These are phyloP conservation scores for Nicotiana tabacum DNA, from an alignment of 257 asterid genomes.

Conservation along the genomic window DNA sequence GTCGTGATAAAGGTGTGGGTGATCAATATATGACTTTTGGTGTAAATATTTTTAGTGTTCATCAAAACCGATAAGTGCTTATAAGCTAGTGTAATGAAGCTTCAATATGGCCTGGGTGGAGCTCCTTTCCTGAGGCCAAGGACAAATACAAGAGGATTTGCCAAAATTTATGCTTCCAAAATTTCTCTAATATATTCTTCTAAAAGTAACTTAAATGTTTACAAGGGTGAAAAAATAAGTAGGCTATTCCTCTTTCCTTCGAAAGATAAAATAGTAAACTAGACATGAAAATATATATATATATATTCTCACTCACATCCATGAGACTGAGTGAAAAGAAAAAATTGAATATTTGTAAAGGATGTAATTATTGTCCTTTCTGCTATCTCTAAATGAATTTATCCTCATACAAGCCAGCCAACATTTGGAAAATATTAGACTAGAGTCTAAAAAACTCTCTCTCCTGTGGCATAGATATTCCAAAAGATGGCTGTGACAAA, in stretches of 20 bases:
- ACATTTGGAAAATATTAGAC: neutral
- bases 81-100: too few relatives aligned
- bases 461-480: slow-evolving; percentile 87
- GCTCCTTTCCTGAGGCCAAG: too few relatives aligned
- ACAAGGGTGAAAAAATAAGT: neutral
- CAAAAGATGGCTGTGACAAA: slow-evolving; percentile 70
- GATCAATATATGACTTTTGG: too few relatives aligned
- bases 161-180: neutral
- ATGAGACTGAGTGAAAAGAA: slow-evolving; percentile 5
- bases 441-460: slow-evolving; percentile 59
- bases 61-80: too few relatives aligned
- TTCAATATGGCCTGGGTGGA: too few relatives aligned
- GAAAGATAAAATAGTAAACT: neutral
- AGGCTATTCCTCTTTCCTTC: neutral
- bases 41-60: too few relatives aligned
- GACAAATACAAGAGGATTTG: too few relatives aligned
- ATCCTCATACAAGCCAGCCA: neutral
- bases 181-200: neutral
- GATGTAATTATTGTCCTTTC: neutral
- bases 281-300: neutral
- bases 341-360: slow-evolving; percentile 3
- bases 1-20: too few relatives aligned
- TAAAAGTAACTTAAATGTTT: neutral
- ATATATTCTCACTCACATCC: neutral
- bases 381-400: neutral